These are phyloP conservation scores for Alternaria consortialis DNA, from an alignment of 2,329 filamentous ascomycete genomes.

Conservation along the genomic window DNA sequence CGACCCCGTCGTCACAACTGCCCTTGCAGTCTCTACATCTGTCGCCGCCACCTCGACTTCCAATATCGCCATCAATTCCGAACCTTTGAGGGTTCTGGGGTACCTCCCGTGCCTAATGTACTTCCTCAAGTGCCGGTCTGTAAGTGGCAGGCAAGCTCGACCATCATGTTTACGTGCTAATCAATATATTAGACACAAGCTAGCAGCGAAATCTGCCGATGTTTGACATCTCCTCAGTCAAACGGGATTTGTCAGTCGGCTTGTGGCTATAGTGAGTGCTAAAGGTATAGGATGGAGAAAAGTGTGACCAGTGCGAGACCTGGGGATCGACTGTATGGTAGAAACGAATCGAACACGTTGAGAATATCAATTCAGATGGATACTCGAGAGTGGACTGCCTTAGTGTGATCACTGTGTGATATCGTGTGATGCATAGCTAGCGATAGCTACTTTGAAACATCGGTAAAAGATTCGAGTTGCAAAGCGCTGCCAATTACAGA, in stretches of 20 bases:
- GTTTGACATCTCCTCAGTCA: background rate
- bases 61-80: background rate
- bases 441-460: no score
- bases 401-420: no score
- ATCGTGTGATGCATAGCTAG: no score
- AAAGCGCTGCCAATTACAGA: no score
- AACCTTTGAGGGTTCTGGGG: background rate
- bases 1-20: background rate
- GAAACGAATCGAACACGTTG: background rate
- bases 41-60: background rate
- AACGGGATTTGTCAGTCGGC: background rate
- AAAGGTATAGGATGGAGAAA: background rate
- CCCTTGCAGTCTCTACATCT: background rate
- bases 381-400: no score
- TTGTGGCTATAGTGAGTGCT: background rate
- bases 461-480: no score
- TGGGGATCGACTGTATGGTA: background rate
- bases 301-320: accelerated
- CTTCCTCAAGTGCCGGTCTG: background rate
- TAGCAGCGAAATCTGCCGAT: background rate
- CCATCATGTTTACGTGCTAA: background rate
- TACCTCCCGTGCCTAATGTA: background rate
- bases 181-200: background rate
- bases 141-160: background rate
- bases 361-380: background rate